phyloP scores from a whole-genome alignment of 1,284 basidiomycete species.

The Tetrapyrgos nigripes region DNA sequence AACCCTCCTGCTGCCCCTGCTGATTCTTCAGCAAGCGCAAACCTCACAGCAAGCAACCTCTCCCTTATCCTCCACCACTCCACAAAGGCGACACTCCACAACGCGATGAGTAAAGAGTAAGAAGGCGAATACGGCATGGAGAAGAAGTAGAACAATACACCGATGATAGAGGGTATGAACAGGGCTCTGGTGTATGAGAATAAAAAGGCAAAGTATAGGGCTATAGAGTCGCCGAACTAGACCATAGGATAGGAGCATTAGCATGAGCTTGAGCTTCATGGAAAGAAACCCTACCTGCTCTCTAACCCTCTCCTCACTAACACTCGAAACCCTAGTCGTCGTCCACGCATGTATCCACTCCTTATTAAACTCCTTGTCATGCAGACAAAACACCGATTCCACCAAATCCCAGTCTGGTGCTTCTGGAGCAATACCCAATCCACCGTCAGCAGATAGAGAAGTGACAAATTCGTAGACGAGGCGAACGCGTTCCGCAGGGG shows the following conservation, averaged over 20 bases:
- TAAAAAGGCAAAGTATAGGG: constrained; percentile 93
- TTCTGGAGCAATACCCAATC: constrained; percentile 79
- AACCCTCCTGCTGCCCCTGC: too few species aligned
- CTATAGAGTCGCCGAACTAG: constrained; percentile 88
- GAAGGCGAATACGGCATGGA: constrained; percentile 75
- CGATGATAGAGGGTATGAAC: constrained; percentile 69
- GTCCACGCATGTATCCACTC: constrained; percentile 74
- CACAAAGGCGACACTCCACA: constrained; percentile 88
- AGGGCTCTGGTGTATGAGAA: constrained; percentile 83
- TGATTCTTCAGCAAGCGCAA: too few species aligned
- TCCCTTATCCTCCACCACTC: constrained; percentile 91
- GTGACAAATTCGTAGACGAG: constrained; percentile 81
- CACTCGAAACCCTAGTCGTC: constrained; percentile 62
- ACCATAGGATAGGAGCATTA: too few species aligned
- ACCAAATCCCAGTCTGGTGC: constrained; percentile 79
- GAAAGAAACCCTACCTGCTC: constrained; percentile 52
- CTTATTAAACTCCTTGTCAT: constrained; percentile 84
- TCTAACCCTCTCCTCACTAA: constrained; percentile 63
- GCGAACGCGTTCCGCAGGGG: constrained; percentile 80
- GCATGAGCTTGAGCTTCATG: too few species aligned
- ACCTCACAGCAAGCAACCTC: constrained; percentile 78
- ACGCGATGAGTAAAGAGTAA: constrained; percentile 78
- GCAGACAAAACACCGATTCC: constrained; percentile 82
- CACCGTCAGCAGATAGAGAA: constrained; percentile 71
- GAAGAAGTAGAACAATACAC: constrained; percentile 67